Conservation (phyloP, 257 asterid species). For the Eustoma russellianum region DNA sequence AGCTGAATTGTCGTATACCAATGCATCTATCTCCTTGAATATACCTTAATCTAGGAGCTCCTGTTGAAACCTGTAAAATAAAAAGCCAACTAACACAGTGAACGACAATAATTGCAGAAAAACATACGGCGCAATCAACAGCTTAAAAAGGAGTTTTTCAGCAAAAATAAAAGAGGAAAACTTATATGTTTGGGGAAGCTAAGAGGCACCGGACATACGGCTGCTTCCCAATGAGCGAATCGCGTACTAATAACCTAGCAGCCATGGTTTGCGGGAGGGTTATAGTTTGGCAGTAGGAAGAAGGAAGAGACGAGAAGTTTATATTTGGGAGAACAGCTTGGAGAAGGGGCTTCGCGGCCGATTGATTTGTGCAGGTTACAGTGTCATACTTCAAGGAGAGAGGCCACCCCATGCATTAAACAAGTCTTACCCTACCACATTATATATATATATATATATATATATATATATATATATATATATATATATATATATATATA, state of each 20-base stretch:
- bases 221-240: constrained; percentile 41
- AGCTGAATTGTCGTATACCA: constrained; percentile 56
- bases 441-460: too few species aligned
- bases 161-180: background rate
- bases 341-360: too few species aligned
- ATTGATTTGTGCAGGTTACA: too few species aligned
- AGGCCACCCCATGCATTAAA: too few species aligned
- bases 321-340: too few species aligned
- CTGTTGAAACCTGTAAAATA: constrained; percentile 29
- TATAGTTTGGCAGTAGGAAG: background rate
- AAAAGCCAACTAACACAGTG: background rate
- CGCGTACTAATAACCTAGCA: constrained; percentile 53
- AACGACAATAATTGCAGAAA: background rate
- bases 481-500: too few species aligned
- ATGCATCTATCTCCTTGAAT: constrained; percentile 25
- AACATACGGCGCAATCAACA: background rate
- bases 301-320: too few species aligned
- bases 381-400: too few species aligned
- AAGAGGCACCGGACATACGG: constrained; percentile 35
- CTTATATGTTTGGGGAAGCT: constrained; percentile 34
- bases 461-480: too few species aligned
- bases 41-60: constrained; percentile 23
- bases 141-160: background rate
- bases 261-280: constrained; percentile 32
- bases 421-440: too few species aligned